Base-by-base conservation (phyloP, 139 green algal species). In the Picochlorum costavermella region DNA sequence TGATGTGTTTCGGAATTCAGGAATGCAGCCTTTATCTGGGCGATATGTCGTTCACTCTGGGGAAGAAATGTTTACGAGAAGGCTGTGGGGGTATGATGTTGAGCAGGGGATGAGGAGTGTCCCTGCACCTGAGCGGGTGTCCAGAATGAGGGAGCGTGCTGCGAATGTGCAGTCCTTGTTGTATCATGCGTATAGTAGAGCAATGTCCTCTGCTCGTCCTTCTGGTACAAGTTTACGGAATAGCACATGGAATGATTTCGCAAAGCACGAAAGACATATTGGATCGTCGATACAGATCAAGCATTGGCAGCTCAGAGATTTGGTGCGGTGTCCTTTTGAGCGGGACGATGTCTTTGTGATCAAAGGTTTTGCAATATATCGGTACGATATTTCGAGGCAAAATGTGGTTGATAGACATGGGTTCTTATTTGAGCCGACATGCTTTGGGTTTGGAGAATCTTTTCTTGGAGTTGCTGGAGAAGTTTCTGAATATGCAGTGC, bases 261-360 rank as follows among this genome's bases (percentile, higher is more conserved):
- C 46, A 28, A 20, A 53, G 16, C 46, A 53, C n/a, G 11, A 53
- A 11, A 20, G 12, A 2, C 20, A 20, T 28, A 23, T 53, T 8
- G n/a, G 16, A 2, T 20, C 17, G 20, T 53, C 46, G 5, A 53
- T 53, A 28, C 46, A 23, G n/a, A 85, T 85, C 40, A 65, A 77
- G 69, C 78, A 85, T 49, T 85, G 78, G 78, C 60, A 66, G 80
- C 73, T 94, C 56, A 69, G 84, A 2, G 86, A 94, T 66, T 68
- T 94, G 37, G 64, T 94, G 11, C 74, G 76, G 9, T 79, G 82
- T 53, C 75, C 71, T 4, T 53, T 53, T 23, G 17, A 53, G 12
- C 16, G 17, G n/a, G 25, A 13, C 30, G 40, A 50, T 3, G 26
- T 50, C 9, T 17, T 10, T 67, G 51, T 43, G 11, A 12, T 60